phyloP scores from a whole-genome alignment of 345 rosid genomes.

The Citrus sinensis region DVS_A1.0 CM039169.1:32214501-32215000 shows the following conservation, averaged over 20 bases:
- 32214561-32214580: too few species aligned
- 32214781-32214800: slow-evolving; percentile 12
- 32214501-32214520: neutral
- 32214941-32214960: too few species aligned
- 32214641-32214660: neutral
- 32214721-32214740: slow-evolving; percentile 1
- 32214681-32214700: neutral
- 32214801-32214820: neutral
- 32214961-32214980: too few species aligned
- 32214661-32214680: slow-evolving; percentile 1
- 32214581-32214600: too few species aligned
- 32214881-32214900: too few species aligned
- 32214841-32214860: too few species aligned
- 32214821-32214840: neutral
- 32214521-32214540: neutral
- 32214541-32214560: neutral
- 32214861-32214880: too few species aligned
- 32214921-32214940: too few species aligned
- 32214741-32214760: slow-evolving; percentile 17
- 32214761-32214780: slow-evolving; percentile 22
- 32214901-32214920: neutral
- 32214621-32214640: neutral
- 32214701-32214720: neutral
- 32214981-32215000: too few species aligned
- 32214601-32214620: neutral